Evolutionary conservation across 1,139 yeast species (phyloP), one percentile per base, ranked within the genome.

Genomic region (Pichia sp.): DNA sequence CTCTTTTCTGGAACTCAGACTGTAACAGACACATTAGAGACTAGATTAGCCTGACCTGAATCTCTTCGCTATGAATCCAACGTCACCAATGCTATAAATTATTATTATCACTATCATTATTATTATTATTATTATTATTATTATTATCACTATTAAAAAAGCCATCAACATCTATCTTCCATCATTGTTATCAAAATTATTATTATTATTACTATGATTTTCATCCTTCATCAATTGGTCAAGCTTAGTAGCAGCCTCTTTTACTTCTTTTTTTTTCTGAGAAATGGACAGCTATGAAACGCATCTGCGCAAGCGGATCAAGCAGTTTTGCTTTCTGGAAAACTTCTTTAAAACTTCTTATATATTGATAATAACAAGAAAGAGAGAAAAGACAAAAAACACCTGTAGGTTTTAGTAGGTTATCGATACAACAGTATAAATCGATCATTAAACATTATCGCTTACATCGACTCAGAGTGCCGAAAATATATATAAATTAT

Each of bases 1-100:
- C 98, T 61, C 77, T 87, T 71, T 93, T 93, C 87, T 93, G 99
- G 99, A 90, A 90, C 79, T 78, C 87, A 56, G 87, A 83, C 68
- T 81, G 89, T 71, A 93, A 93, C 87, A 87, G 96, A 81, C 87
- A 88, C 79, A 75, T 86, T 66, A 78, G 72, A 51, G 31, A 42
- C 5, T 42, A 42, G 31, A 23, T 11, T 16, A 19, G 19, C 13
- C 13, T 38, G 16, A 16, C n/a, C 8, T 5, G 19, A 34, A 34
- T 34, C 13, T 41, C 15, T 16, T 23, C 13, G 13, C 31, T 7
- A 42, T 23, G 8, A 31, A 31, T 45, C 23, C 11, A 8, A 26
- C 13, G 2, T 45, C 16, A 41, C 23, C 45, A 41, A 30, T 8
- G 16, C 10, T 11, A 45, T 30, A 8, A 30, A 8, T 45, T n/a